phyloP scores from a whole-genome alignment of 345 rosid species.

The Bretschneidera sinensis region DNA sequence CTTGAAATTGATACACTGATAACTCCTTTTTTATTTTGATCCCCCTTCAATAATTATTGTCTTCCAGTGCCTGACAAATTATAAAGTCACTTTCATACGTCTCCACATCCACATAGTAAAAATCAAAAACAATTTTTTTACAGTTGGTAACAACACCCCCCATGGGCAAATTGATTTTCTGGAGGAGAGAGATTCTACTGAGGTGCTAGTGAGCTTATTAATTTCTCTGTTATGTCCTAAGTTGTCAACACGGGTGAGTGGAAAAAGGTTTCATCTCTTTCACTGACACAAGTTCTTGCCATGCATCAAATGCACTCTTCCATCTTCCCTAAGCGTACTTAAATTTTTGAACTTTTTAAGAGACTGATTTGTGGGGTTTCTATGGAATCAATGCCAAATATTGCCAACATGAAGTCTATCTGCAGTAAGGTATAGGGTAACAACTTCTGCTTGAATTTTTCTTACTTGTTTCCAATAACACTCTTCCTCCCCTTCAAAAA shows the following conservation, averaged over 20 bases:
- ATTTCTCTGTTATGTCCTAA: slow-evolving; percentile 9
- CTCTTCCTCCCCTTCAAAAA: background rate
- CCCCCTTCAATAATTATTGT: slow-evolving; percentile 51
- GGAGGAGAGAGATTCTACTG: slow-evolving; percentile 16
- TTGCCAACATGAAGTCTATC: slow-evolving; percentile 17
- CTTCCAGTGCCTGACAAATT: slow-evolving; percentile 26
- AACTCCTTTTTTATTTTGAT: slow-evolving; percentile 31
- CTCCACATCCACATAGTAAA: slow-evolving; percentile 25
- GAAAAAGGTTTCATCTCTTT: slow-evolving; percentile 1
- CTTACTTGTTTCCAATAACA: background rate
- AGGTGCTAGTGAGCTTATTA: too few species aligned
- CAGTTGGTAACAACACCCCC: slow-evolving; percentile 29
- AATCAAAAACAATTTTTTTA: slow-evolving; percentile 20
- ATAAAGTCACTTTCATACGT: slow-evolving; percentile 36
- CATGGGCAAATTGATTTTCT: slow-evolving; percentile 32
- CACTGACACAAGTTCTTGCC: slow-evolving; percentile 15
- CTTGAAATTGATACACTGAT: slow-evolving; percentile 28
- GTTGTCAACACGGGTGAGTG: slow-evolving; percentile 17
- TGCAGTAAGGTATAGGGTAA: slow-evolving; percentile 9
- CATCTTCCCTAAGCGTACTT: background rate
- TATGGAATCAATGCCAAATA: slow-evolving; percentile 17
- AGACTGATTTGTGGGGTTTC: background rate
- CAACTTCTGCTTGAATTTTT: slow-evolving; percentile 11
- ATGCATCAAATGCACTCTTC: slow-evolving; percentile 14
- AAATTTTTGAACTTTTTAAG: background rate